A percentile compares a stretch with the other conserved stretches of the same genome.
Evolutionary conservation across 257 asterid genomes (phyloP).

Genomic region (Buddleja alternifolia): DNA sequence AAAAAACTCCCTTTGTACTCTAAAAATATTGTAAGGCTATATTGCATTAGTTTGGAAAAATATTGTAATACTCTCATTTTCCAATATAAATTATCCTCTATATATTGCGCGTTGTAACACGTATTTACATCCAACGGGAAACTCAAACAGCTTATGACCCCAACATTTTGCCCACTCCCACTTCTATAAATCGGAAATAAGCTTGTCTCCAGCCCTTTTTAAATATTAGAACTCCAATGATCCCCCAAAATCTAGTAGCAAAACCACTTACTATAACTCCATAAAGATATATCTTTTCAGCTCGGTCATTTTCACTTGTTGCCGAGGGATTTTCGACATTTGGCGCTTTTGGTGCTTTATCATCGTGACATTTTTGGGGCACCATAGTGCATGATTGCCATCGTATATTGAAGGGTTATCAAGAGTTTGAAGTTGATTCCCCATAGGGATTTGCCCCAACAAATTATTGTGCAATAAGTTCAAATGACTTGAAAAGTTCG

Average conservation of each 20-base stretch:
- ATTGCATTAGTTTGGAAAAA: no score
- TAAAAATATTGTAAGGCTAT: no score
- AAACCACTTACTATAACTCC: conserved; percentile 13
- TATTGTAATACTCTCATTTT: no score
- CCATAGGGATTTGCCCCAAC: background rate
- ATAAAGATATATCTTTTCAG: no score
- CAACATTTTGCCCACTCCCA: no score
- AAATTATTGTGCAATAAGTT: no score
- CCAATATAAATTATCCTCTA: no score
- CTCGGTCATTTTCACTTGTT: background rate
- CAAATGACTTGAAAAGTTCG: background rate
- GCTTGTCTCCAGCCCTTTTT: background rate
- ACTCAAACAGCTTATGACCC: background rate
- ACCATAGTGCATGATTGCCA: conserved; percentile 13
- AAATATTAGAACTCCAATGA: background rate
- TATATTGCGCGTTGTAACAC: no score
- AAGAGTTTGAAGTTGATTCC: background rate
- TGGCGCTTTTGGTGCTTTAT: background rate
- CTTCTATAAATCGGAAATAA: background rate
- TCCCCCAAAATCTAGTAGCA: conserved; percentile 19
- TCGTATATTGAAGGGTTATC: background rate
- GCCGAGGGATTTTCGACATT: background rate
- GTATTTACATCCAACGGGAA: no score
- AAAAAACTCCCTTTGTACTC: no score
- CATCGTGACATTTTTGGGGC: background rate